phyloP scores from a whole-genome alignment of 768 basidiomycete species.

The Botryobasidium botryosum region DNA sequence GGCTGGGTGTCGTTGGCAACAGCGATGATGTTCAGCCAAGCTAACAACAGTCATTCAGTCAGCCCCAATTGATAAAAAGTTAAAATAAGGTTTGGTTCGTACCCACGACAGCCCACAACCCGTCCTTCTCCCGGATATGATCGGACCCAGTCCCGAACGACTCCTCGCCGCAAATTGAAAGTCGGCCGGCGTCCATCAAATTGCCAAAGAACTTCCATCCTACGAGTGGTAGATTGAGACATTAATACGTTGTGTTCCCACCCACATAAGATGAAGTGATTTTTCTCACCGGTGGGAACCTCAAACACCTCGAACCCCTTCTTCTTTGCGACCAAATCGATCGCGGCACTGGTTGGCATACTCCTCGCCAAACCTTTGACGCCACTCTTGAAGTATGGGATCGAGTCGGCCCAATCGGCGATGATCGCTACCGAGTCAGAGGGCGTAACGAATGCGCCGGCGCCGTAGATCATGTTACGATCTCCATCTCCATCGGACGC shows the following conservation, averaged over 20 bases:
- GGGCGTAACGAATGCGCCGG: constrained; percentile 94
- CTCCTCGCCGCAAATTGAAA: constrained; percentile 98
- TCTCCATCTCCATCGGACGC: constrained; percentile 97
- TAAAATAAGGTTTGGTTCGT: constrained; percentile 19
- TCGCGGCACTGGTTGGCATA: constrained; percentile 96
- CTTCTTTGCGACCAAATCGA: constrained; percentile 88
- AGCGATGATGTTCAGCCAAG: constrained; percentile 90
- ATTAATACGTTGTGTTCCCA: not conserved
- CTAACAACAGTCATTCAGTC: constrained; percentile 24
- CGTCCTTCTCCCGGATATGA: constrained; percentile 99
- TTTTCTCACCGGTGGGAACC: constrained; percentile 71
- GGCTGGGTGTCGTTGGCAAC: constrained; percentile 75
- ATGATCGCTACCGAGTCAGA: constrained; percentile 98
- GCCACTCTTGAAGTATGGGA: constrained; percentile 84
- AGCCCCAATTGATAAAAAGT: not conserved
- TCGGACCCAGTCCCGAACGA: constrained; percentile 99
- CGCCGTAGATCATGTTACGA: constrained; percentile 99
- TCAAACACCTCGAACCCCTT: constrained; percentile 89
- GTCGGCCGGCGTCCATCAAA: constrained; percentile 93
- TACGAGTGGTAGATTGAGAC: constrained; percentile 18
- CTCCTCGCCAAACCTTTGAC: constrained; percentile 90
- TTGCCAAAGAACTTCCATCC: constrained; percentile 99
- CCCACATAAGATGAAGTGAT: not conserved
- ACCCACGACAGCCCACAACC: constrained; percentile 95
- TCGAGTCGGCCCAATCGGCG: constrained; percentile 81